A percentile compares a stretch with the other conserved stretches of the same genome.
phyloP scores from a whole-genome alignment of 768 basidiomycete species.

The Leucosporidium creatinivorum region DNA sequence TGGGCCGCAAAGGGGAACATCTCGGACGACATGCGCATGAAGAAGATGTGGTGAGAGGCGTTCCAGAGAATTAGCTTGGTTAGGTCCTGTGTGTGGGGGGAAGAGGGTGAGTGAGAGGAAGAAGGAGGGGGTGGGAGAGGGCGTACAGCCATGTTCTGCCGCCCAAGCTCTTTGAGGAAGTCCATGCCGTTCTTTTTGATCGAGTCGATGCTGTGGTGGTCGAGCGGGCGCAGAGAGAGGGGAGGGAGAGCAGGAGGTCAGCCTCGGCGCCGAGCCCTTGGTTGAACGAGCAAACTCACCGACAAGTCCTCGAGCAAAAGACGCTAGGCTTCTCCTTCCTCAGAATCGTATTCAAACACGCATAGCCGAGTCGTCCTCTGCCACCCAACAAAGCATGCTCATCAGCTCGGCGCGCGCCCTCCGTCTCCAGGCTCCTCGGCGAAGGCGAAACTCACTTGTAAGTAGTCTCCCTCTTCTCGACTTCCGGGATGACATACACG shows the following conservation, averaged over 20 bases:
- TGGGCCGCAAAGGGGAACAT: conserved; percentile 93
- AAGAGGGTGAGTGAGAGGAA: not conserved
- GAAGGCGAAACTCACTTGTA: no score
- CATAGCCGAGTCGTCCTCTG: conserved; percentile 52
- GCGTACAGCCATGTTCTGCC: conserved; percentile 66
- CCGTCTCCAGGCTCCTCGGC: no score
- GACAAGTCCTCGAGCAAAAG: conserved; percentile 56
- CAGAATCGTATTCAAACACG: conserved; percentile 77
- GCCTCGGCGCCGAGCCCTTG: no score
- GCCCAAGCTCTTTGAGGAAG: conserved; percentile 71
- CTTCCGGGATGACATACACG: no score
- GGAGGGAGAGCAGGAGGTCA: no score
- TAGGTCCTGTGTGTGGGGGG: conserved; percentile 9
- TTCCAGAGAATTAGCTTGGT: conserved; percentile 56
- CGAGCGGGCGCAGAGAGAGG: no score
- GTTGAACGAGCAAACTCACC: conserved; percentile 50
- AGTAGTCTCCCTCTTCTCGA: no score
- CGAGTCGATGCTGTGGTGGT: conserved; percentile 55
- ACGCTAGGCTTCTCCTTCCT: conserved; percentile 64
- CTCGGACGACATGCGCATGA: conserved; percentile 79
- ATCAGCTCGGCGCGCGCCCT: no score
- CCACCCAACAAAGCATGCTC: not conserved
- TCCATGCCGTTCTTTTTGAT: conserved; percentile 65
- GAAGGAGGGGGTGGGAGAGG: not conserved
- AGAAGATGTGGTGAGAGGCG: conserved; percentile 70